A percentile compares a stretch with the other conserved stretches of the same genome.
These are phyloP conservation scores for Pleurotus tuber-regium DNA, from an alignment of 768 basidiomycete species.

Conservation along the genomic window DNA sequence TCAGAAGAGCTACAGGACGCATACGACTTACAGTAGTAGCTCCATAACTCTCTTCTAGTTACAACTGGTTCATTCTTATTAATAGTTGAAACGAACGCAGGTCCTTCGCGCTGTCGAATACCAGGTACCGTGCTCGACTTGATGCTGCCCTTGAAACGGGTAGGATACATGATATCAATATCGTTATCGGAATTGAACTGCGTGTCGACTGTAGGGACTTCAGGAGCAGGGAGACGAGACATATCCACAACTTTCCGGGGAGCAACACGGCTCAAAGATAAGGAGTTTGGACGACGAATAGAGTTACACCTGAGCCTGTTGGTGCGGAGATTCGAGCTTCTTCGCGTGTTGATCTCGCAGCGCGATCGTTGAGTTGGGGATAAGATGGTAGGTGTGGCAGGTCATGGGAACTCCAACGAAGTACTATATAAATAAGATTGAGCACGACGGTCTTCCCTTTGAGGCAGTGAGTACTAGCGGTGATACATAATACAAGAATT, in stretches of 20 bases:
- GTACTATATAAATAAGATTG: no score
- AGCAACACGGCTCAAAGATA: neutral
- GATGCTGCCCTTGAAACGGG: neutral
- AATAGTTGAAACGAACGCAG: slow-evolving; percentile 36
- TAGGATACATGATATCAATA: neutral
- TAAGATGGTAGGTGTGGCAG: no score
- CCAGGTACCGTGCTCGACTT: neutral
- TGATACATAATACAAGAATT: no score
- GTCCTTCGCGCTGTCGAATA: slow-evolving; percentile 10
- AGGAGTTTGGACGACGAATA: neutral
- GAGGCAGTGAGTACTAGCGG: no score
- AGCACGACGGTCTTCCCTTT: no score
- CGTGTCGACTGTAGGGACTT: neutral
- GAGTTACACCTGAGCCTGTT: no score
- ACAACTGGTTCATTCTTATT: slow-evolving; percentile 62
- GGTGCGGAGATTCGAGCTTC: neutral
- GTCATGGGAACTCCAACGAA: neutral
- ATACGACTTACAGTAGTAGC: slow-evolving; percentile 62
- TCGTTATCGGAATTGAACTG: no score
- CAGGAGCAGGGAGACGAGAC: neutral
- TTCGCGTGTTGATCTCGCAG: neutral
- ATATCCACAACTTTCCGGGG: neutral
- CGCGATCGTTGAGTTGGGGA: neutral
- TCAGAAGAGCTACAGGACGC: slow-evolving; percentile 4
- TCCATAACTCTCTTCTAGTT: slow-evolving; percentile 73